Evolutionary conservation across 768 basidiomycete species (phyloP), one percentile per base, ranked within the genome.

Genomic region (Amyloporia xantha): DNA sequence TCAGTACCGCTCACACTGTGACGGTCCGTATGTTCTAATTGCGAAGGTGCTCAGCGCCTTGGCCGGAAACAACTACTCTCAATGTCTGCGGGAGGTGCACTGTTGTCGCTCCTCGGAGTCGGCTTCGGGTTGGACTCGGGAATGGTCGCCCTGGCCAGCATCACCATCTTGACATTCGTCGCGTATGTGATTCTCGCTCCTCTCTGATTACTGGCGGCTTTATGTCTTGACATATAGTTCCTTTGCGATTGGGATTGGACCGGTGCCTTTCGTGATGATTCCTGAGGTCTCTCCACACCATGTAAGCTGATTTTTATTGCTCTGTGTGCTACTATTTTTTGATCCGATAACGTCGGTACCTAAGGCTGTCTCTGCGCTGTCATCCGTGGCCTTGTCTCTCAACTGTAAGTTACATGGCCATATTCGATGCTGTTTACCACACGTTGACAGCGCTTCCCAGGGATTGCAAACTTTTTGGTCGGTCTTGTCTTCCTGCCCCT

Each of bases 231-330:
- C 28, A 40, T 41, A 10, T 37, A 89, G 88, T 66, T 86, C 89
- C 1, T 97, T 94, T 65, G 89, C 93, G 1, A 67, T 86, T 27
- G 95, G 94, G 2, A 74, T 97, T 15, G 95, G 95, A 1, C 93
- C 95, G 1, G 70, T 97, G 27, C 94, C 95, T 0, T 98, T 93
- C 61, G 81, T 98, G 33, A 83, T 97, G 65, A 82, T 95, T 26
- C 82, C 92, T 13, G 93, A 97, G 61, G 81, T 96, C 19, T 85
- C 92, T 2, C 91, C 91, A 1, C 65, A 76, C 43, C 76, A 86
- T 58, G 91, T 86, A 63, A 53, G 87, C 12, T 12, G 41, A 38
- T 30, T 58, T 26, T 48, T 33, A 21, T 28, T 33, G 38, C 9
- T 9, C 9, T 15, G 7, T 7, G 30, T 15, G 30, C 15, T 42